Percentiles rank a stretch among this genome's conserved stretches.
Conservation (phyloP, 768 basidiomycete species). For the Austroboletus festivus region DNA sequence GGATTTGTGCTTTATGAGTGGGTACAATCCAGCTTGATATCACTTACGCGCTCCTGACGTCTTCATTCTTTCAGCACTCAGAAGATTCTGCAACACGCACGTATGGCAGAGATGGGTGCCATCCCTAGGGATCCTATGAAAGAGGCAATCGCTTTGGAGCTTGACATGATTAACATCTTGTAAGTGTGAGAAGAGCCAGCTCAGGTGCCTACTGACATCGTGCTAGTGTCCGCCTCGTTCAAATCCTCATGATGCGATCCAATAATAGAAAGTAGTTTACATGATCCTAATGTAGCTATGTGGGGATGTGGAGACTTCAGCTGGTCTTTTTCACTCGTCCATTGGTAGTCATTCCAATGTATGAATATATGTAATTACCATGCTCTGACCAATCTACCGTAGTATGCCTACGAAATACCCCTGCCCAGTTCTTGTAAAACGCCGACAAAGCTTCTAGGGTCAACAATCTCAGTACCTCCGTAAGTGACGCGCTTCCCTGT, state of each 20-base stretch:
- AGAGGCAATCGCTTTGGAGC: conserved; percentile 74
- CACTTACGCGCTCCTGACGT: not conserved
- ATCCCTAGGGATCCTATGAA: conserved; percentile 72
- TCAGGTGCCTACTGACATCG: conserved; percentile 10
- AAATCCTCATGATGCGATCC: conserved; percentile 67
- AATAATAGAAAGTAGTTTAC: conserved; percentile 50
- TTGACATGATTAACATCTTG: conserved; percentile 92
- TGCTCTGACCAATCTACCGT: not conserved
- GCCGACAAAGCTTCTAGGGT: conserved; percentile 80
- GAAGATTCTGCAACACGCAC: conserved; percentile 76
- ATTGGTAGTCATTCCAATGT: conserved; percentile 12
- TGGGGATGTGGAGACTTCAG: not conserved
- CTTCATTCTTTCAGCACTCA: conserved; percentile 51
- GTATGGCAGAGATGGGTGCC: conserved; percentile 64
- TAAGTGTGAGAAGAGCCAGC: conserved; percentile 33
- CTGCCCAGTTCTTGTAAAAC: conserved; percentile 66
- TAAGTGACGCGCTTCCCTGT: conserved; percentile 87
- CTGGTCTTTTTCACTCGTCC: conserved; percentile 1
- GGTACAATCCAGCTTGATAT: conserved; percentile 20
- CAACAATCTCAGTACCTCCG: conserved; percentile 92
- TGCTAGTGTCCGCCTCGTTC: conserved; percentile 72
- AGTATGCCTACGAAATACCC: conserved; percentile 23
- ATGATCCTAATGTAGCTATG: not conserved
- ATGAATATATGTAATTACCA: not conserved
- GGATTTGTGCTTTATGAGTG: conserved; percentile 88